A percentile compares a stretch with the other conserved stretches of the same genome.
Conservation (phyloP, 1,139 yeast genomes). For the Hansenula sp. region DNA sequence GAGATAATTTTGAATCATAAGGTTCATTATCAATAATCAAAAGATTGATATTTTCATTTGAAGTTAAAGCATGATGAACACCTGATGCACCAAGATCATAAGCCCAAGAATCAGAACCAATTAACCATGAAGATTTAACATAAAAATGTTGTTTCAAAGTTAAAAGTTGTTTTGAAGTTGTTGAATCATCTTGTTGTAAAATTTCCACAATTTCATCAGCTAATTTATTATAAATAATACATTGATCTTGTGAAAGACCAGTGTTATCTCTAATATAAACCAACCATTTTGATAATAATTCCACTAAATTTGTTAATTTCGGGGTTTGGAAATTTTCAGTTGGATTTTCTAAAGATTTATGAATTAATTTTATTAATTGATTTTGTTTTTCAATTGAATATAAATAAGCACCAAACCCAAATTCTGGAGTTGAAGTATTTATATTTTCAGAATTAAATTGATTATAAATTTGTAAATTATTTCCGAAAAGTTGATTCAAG, state of each 20-base stretch:
- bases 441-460: constrained; percentile 40
- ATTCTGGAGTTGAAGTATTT: constrained; percentile 65
- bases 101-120: constrained; percentile 96
- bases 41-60: constrained; percentile 77
- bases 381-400: constrained; percentile 49
- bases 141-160: constrained; percentile 40
- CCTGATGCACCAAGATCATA: constrained; percentile 91
- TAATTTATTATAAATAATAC: constrained; percentile 50
- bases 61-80: constrained; percentile 76
- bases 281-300: constrained; percentile 68
- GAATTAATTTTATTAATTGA: constrained; percentile 44
- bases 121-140: constrained; percentile 65
- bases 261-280: constrained; percentile 34
- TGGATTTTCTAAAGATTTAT: constrained; percentile 43
- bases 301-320: constrained; percentile 45
- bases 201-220: constrained; percentile 56
- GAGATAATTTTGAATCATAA: constrained; percentile 33
- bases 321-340: constrained; percentile 36
- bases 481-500: constrained; percentile 59
- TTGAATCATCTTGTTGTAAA: constrained; percentile 24
- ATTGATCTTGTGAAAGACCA: constrained; percentile 38
- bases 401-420: constrained; percentile 77
- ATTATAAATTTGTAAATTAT: constrained; percentile 57
- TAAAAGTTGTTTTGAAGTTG: constrained; percentile 42
- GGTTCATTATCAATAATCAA: constrained; percentile 91